Conservation (phyloP, 2,329 filamentous ascomycete genomes). For the Sarocladium brachiariae region DNA sequence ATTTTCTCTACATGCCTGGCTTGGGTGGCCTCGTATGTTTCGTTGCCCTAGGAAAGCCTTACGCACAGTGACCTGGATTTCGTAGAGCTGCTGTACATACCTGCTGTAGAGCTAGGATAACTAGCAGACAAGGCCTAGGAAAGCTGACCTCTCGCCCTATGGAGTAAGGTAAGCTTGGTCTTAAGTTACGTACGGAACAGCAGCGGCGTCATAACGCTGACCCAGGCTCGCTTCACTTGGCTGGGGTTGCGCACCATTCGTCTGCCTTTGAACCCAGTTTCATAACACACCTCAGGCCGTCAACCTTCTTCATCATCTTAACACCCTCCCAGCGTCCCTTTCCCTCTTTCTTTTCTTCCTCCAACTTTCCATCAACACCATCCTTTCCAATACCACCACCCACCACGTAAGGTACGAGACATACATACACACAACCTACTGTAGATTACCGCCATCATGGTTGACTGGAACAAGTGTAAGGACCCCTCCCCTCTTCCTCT, state of each 20-base stretch:
- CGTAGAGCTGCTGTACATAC: too few species aligned
- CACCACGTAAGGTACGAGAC: constrained; percentile 4
- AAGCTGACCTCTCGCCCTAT: too few species aligned
- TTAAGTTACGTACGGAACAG: not conserved
- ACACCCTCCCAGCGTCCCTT: not conserved
- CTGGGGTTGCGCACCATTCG: not conserved
- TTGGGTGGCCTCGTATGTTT: not conserved
- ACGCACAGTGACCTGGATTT: too few species aligned
- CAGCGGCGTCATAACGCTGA: not conserved
- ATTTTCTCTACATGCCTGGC: not conserved
- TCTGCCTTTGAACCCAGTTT: constrained; percentile 7
- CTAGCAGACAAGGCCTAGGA: too few species aligned
- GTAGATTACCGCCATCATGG: constrained; percentile 18
- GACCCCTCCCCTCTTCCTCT: too few species aligned
- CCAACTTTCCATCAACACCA: not conserved
- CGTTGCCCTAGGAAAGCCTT: too few species aligned
- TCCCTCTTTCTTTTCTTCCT: not conserved
- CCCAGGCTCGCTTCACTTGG: not conserved
- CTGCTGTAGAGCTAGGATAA: too few species aligned
- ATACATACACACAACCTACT: constrained; percentile 8
- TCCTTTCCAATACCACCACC: constrained; percentile 1
- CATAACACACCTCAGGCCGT: constrained; percentile 3
- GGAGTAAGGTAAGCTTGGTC: too few species aligned
- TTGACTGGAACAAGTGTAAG: constrained; percentile 24
- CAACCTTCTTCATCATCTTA: not conserved